Base-by-base conservation (phyloP, 306 rosid genomes). In the Benincasa hispida region DNA sequence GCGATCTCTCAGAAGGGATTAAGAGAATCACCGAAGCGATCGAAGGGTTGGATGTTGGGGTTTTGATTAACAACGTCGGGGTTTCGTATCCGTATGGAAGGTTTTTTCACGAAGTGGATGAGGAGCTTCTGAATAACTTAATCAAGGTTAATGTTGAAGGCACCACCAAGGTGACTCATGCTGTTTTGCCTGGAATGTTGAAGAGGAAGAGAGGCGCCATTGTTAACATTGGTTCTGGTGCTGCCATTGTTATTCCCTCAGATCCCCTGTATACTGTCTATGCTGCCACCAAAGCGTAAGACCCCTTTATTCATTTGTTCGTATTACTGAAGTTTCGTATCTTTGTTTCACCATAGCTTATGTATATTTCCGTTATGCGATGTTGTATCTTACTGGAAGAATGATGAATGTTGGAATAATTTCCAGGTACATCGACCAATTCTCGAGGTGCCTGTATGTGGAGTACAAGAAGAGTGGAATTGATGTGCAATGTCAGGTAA, bases 401-500 rank as follows among this genome's bases (percentile, higher is more conserved):
- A 0, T 45, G 39, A 28, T 5, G 7, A 47, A 1, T 10, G 0
- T 28, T 72, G 72, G 55, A 48, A 77, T 50, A 50, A 50, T 50
- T 50, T 82, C 76, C 91, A 95, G 99, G 83, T 95, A 95, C 79
- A 34, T 95, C 32, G 99, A 95, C 81, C 99, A 95, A 78, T 95
- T 95, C 81, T 95, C 99, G 13, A 89, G 98, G 78, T 86, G 87
- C 78, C 90, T 95, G 61, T 87, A 92, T 82, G 98, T 95, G 73
- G 99, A 95, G 81, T 95, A 95, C 93, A 92, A 89, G 88, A 88
- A 88, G 75, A 90, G 87, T 77, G 99, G 99, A 65, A 92, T 95
- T 37, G 98, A 95, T 60, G 99, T 95, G 50, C 99, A 95, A 89
- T 95, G 99, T 75, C 99, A 95, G 99, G 99, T 93, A 90, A n/a